phyloP scores from a whole-genome alignment of 1,284 basidiomycete species.

The Apiotrichum veenhuisii region DNA sequence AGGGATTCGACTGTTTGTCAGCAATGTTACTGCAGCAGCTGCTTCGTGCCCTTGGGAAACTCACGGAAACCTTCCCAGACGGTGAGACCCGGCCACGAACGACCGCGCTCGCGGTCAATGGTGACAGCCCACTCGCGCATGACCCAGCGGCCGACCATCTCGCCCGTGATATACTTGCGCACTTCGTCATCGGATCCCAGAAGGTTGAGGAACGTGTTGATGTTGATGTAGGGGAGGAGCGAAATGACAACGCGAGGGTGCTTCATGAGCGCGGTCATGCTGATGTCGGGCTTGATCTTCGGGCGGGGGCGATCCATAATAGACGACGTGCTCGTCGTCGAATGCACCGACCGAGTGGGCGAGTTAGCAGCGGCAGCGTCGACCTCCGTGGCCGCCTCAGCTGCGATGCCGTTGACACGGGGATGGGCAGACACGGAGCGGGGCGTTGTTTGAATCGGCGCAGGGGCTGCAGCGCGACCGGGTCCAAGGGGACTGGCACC shows the following conservation, averaged over 20 bases:
- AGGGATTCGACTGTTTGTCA: slow-evolving; percentile 45
- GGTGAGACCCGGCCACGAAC: slow-evolving; percentile 47
- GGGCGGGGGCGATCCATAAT: slow-evolving; percentile 13
- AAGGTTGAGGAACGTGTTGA: slow-evolving; percentile 47
- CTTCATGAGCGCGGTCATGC: slow-evolving; percentile 21
- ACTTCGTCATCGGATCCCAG: slow-evolving; percentile 33
- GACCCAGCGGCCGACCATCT: slow-evolving; percentile 47
- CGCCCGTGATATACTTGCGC: slow-evolving; percentile 41
- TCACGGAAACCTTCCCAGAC: slow-evolving; percentile 51
- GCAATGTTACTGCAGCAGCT: background rate
- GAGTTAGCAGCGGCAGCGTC: background rate
- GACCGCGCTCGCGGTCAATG: slow-evolving; percentile 28
- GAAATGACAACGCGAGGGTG: slow-evolving; percentile 35
- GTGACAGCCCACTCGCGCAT: slow-evolving; percentile 43
- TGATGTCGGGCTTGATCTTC: slow-evolving; percentile 3
- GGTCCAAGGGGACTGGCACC: background rate
- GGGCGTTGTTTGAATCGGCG: background rate
- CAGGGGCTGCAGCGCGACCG: background rate
- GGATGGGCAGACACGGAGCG: background rate
- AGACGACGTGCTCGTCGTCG: background rate
- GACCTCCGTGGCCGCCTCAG: background rate
- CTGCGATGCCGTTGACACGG: background rate
- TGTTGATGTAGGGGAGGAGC: slow-evolving; percentile 37
- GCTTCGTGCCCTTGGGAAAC: slow-evolving; percentile 10
- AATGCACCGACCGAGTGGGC: background rate